Percentiles rank a stretch among this genome's conserved stretches.
phyloP scores from a whole-genome alignment of 768 basidiomycete species.

The Mycena indigotica region DNA sequence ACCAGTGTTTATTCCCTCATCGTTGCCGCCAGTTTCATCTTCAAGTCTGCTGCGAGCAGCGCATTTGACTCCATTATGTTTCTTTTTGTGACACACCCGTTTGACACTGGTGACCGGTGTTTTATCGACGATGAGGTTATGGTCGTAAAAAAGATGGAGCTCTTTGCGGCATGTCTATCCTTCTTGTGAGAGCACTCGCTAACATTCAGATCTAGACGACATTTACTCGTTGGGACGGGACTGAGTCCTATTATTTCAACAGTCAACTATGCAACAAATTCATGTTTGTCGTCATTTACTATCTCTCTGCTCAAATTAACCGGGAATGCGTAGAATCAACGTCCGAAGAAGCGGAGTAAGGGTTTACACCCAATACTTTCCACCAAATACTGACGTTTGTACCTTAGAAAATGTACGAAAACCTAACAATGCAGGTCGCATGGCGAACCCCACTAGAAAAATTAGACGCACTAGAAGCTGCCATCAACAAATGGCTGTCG shows the following conservation, averaged over 20 bases:
- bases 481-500: slow-evolving; percentile 72
- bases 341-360: slow-evolving; percentile 70
- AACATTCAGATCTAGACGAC: slow-evolving; percentile 47
- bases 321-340: slow-evolving; percentile 51
- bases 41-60: slow-evolving; percentile 70
- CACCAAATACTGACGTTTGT: too few species aligned
- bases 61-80: slow-evolving; percentile 84
- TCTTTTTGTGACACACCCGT: slow-evolving; percentile 70
- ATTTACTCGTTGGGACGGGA: slow-evolving; percentile 72
- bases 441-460: slow-evolving; percentile 77
- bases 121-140: slow-evolving; percentile 75
- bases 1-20: slow-evolving; percentile 73
- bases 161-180: slow-evolving; percentile 61
- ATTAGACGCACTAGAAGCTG: slow-evolving; percentile 67
- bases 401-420: slow-evolving; percentile 69
- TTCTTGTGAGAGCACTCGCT: not conserved
- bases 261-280: slow-evolving; percentile 75
- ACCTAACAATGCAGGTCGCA: slow-evolving; percentile 66
- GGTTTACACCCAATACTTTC: slow-evolving; percentile 6
- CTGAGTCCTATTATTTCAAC: slow-evolving; percentile 82
- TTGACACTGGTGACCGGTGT: slow-evolving; percentile 76
- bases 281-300: slow-evolving; percentile 48
- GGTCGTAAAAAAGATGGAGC: slow-evolving; percentile 77
- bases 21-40: slow-evolving; percentile 78
- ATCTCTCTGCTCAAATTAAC: slow-evolving; percentile 3